phyloP scores from a whole-genome alignment of 768 basidiomycete species.

The Rhodotorula paludigena region DNA sequence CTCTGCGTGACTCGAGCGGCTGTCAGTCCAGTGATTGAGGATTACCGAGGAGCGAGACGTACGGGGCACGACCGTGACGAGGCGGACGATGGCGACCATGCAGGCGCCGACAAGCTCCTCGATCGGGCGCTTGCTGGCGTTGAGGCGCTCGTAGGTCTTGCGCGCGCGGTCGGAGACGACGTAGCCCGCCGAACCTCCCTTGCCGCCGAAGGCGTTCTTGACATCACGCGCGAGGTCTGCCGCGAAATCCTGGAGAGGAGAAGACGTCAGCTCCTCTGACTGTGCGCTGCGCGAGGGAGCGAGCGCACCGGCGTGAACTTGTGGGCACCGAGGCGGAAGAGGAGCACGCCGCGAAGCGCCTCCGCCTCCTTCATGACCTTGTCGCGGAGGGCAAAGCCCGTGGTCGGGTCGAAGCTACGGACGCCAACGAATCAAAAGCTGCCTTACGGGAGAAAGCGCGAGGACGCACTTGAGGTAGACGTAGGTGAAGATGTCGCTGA shows the following conservation, averaged over 20 bases:
- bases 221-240: background rate
- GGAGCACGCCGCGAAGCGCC: constrained; percentile 5
- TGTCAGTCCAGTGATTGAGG: background rate
- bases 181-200: background rate
- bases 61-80: background rate
- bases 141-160: background rate
- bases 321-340: constrained; percentile 1
- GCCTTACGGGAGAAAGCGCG: background rate
- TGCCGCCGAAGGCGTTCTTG: background rate
- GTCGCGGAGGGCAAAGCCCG: constrained; percentile 24
- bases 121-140: background rate
- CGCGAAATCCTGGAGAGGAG: background rate
- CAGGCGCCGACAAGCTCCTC: constrained; percentile 2
- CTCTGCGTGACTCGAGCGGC: background rate
- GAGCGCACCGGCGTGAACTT: constrained; percentile 3
- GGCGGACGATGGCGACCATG: background rate
- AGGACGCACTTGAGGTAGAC: constrained; percentile 21
- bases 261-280: background rate
- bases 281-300: background rate
- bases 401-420: constrained; percentile 16
- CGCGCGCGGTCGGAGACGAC: background rate
- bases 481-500: constrained; percentile 19
- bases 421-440: background rate
- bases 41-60: background rate
- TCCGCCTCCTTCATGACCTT: background rate